Conservation (phyloP, 177 flowering plant genomes). For the Tripterygium wilfordii region DNA sequence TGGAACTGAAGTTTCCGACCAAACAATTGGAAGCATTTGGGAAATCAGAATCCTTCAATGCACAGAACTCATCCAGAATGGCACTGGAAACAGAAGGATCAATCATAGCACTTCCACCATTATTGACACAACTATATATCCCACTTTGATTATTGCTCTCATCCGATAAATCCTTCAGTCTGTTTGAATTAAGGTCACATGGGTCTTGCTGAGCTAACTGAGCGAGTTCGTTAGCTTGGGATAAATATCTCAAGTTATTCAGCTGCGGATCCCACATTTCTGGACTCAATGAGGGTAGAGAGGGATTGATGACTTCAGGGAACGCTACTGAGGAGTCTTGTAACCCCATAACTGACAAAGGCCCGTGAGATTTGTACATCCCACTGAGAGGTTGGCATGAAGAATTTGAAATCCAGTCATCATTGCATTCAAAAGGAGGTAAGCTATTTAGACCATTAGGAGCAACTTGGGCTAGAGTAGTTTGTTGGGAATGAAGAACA, state of each 20-base stretch:
- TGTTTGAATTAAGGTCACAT: slow-evolving; percentile 23
- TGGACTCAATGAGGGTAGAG: slow-evolving; percentile 32
- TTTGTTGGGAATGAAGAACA: slow-evolving; percentile 23
- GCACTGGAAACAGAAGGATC: slow-evolving; percentile 67
- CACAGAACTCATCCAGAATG: slow-evolving; percentile 49
- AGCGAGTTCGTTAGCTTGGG: slow-evolving; percentile 37
- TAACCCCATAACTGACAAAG: slow-evolving; percentile 21
- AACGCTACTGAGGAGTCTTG: slow-evolving; percentile 29
- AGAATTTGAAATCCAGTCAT: slow-evolving; percentile 45
- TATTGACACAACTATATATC: slow-evolving; percentile 56
- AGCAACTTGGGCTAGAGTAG: slow-evolving; percentile 32
- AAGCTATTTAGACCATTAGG: slow-evolving; percentile 24
- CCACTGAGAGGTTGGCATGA: slow-evolving; percentile 40
- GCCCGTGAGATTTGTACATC: slow-evolving; percentile 33
- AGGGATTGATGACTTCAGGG: slow-evolving; percentile 24
- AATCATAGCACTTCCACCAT: slow-evolving; percentile 46
- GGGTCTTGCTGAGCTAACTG: slow-evolving; percentile 36
- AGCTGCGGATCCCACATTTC: slow-evolving; percentile 55
- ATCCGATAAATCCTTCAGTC: slow-evolving; percentile 48
- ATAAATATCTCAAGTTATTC: slow-evolving; percentile 28
- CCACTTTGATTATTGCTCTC: slow-evolving; percentile 59
- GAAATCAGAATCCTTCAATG: slow-evolving; percentile 42
- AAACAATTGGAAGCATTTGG: slow-evolving; percentile 60
- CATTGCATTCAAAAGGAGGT: slow-evolving; percentile 35
- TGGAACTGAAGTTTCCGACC: slow-evolving; percentile 53